Conservation (phyloP, 2,329 filamentous ascomycete species). For the Helicocarpus griseus region DNA sequence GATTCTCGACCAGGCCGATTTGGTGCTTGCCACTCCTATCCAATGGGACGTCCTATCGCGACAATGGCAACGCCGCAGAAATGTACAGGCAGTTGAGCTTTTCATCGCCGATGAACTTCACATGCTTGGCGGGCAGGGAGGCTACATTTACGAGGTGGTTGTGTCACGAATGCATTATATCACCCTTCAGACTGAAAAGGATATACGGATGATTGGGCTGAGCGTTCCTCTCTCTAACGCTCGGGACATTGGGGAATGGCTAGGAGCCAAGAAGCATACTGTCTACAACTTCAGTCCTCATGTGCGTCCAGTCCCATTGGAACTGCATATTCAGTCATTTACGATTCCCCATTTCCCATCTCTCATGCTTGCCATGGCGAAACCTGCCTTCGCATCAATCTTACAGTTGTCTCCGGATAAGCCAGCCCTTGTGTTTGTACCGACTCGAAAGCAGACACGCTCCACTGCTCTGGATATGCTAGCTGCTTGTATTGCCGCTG, state of each 20-base stretch:
- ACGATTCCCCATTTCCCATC: conserved; percentile 95
- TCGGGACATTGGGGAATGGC: conserved; percentile 92
- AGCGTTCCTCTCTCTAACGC: conserved; percentile 90
- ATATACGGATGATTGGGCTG: conserved; percentile 77
- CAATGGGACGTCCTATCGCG: conserved; percentile 96
- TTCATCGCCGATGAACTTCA: conserved; percentile 96
- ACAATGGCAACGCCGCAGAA: conserved; percentile 94
- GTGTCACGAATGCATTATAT: conserved; percentile 99
- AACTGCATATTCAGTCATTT: conserved; percentile 92
- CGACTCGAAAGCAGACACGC: conserved; percentile 85
- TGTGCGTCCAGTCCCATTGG: conserved; percentile 76
- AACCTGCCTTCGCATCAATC: conserved; percentile 83
- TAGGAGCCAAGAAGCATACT: conserved; percentile 93
- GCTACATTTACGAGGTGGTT: conserved; percentile 89
- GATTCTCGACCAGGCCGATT: conserved; percentile 73
- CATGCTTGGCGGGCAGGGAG: conserved; percentile 74
- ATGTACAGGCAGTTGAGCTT: conserved; percentile 78
- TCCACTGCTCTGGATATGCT: conserved; percentile 79
- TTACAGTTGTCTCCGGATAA: conserved; percentile 81
- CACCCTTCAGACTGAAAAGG: conserved; percentile 72
- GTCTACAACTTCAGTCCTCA: conserved; percentile 98
- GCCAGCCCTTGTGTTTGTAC: conserved; percentile 84
- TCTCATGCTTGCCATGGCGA: conserved; percentile 96
- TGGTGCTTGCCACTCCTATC: conserved; percentile 81
- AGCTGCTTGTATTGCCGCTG: conserved; percentile 76